phyloP scores from a whole-genome alignment of 1,284 basidiomycete species.

The Rhodotorula mucilaginosa region DNA sequence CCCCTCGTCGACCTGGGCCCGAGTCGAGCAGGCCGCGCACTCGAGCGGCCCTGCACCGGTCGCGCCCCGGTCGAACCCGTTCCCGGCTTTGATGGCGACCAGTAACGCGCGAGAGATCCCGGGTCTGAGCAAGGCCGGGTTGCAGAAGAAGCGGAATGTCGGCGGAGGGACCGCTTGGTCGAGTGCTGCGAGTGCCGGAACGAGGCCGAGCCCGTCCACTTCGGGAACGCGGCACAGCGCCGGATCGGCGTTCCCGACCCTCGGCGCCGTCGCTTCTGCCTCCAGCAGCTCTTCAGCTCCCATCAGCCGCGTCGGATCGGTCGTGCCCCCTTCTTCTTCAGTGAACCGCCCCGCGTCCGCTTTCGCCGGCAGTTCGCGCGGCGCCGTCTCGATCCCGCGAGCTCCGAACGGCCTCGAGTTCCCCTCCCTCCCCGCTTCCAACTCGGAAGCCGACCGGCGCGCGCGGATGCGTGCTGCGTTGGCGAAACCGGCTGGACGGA shows the following conservation, averaged over 20 bases:
- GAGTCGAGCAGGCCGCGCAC: slow-evolving; percentile 41
- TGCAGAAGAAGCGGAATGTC: slow-evolving; percentile 18
- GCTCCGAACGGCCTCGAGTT: slow-evolving; percentile 24
- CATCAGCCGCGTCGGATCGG: slow-evolving; percentile 10
- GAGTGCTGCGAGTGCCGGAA: slow-evolving; percentile 7
- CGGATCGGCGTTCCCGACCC: slow-evolving; percentile 11
- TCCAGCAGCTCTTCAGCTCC: slow-evolving; percentile 3
- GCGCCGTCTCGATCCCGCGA: slow-evolving; percentile 8
- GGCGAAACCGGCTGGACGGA: slow-evolving; percentile 18
- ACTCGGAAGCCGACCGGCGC: slow-evolving; percentile 13
- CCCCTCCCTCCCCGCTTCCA: slow-evolving; percentile 22
- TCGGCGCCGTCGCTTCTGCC: background rate
- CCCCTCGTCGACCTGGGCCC: slow-evolving; percentile 37
- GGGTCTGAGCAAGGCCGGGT: slow-evolving; percentile 27
- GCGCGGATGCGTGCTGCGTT: slow-evolving; percentile 33
- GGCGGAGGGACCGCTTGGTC: slow-evolving; percentile 26
- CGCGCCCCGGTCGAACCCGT: slow-evolving; percentile 31
- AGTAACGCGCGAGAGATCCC: slow-evolving; percentile 27
- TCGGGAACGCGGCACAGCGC: background rate
- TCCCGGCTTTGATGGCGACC: slow-evolving; percentile 38
- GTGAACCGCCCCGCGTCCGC: background rate
- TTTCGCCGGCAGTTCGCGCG: slow-evolving; percentile 1
- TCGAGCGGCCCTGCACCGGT: slow-evolving; percentile 28
- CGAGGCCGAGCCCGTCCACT: background rate
- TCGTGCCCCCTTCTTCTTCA: too few relatives aligned